Conservation (phyloP, 1,139 yeast genomes). For the Hyphopichia buzzinii region DNA sequence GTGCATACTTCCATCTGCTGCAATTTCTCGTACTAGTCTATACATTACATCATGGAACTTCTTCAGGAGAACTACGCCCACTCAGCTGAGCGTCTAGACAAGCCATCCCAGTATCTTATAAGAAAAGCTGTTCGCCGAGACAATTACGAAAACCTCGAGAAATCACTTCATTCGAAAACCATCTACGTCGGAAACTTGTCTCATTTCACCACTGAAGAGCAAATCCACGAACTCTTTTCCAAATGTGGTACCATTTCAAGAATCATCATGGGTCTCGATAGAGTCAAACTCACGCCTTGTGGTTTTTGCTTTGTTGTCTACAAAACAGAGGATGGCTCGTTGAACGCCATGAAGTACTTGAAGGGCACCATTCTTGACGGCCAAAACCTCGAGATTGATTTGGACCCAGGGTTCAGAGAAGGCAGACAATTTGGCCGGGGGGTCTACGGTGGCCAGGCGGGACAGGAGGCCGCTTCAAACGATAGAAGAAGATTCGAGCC, state of each 20-base stretch:
- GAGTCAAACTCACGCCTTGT: constrained; percentile 87
- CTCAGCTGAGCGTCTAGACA: constrained; percentile 66
- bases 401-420: constrained; percentile 92
- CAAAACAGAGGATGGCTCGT: constrained; percentile 62
- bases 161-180: constrained; percentile 65
- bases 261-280: constrained; percentile 90
- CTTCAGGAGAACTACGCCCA: constrained; percentile 55
- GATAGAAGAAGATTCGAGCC: constrained; percentile 19
- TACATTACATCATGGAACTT: constrained; percentile 40
- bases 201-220: constrained; percentile 91
- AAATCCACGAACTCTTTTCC: constrained; percentile 78
- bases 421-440: constrained; percentile 97
- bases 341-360: constrained; percentile 77
- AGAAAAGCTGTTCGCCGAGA: constrained; percentile 65
- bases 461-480: constrained; percentile 33
- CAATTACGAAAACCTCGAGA: constrained; percentile 57
- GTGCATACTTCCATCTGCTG: no score
- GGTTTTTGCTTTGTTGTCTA: constrained; percentile 93
- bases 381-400: constrained; percentile 72
- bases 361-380: constrained; percentile 83
- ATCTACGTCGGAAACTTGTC: constrained; percentile 84
- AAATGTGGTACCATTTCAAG: constrained; percentile 75
- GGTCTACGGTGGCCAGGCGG: constrained; percentile 78
- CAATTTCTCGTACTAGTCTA: no score
- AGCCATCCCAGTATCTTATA: constrained; percentile 72